Evolutionary conservation across 257 asterid species (phyloP), one percentile per base, ranked within the genome.

Genomic region (Mitragyna speciosa): DNA sequence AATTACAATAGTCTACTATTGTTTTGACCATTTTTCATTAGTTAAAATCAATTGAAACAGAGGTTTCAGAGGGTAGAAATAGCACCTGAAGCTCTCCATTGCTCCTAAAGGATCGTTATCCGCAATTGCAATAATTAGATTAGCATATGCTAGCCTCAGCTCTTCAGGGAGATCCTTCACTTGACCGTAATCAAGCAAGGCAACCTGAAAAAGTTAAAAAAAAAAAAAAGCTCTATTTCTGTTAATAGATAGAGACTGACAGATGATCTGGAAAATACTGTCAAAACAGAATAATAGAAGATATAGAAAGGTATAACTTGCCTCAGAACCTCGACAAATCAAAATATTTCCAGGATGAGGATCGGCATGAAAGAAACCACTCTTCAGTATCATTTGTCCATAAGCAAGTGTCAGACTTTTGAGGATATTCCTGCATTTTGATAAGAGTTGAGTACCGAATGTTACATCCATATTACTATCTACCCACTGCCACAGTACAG

Each of bases 331-430:
- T 85, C 87, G 88, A 81, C 98, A 94, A 72, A 96, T 94, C 85
- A 96, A 86, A 89, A 96, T 96, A 85, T 96, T 96, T 81, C 99
- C 99, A 20, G 98, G 97, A 88, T 96, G 99, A 82, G 99, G 99
- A 85, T 96, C 99, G 3, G 99, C 98, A 81, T 96, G 99, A 86
- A 96, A 96, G 93, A 87, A 96, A 78, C 99, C 98, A 86, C 97
- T 96, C 92, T 77, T 89, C 84, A 94, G 87, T 84, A 96, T 94
- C 98, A 96, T 96, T 87, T 96, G 97, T 66, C 99, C 99, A 81
- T 96, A 96, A 82, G 98, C 95, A 85, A 91, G 96, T 9, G 99
- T 85, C 93, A 96, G 81, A 78, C 88, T 92, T 89, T 88, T 90
- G 73, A 94, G 96, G 86, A 96, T 96, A 85, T 89, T 96, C 94